Conservation (phyloP, 1,139 yeast genomes). For the Blastobotrys petasosporus region DNA sequence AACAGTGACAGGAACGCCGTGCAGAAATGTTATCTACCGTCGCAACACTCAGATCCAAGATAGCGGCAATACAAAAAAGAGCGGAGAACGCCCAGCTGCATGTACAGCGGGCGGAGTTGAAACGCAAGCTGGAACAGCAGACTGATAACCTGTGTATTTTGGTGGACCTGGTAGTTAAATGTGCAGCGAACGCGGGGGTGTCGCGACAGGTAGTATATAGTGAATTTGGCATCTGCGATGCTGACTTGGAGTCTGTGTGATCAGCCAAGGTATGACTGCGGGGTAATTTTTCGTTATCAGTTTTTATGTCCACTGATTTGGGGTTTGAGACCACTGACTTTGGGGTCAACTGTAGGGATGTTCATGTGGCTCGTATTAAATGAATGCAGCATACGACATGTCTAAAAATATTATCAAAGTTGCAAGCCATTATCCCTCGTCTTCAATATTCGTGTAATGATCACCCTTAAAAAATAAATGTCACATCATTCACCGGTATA, state of each 20-base stretch:
- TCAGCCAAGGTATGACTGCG: no score
- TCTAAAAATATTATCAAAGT: no score
- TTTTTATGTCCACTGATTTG: no score
- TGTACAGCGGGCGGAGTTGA: not conserved
- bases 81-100: not conserved
- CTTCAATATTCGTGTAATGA: no score
- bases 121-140: not conserved
- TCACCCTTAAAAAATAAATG: no score
- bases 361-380: no score
- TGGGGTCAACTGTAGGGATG: no score
- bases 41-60: not conserved
- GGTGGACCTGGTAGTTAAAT: not conserved
- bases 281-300: no score
- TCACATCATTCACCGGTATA: no score
- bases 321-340: no score
- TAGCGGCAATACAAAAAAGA: not conserved
- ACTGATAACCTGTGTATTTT: slow-evolving; percentile 1
- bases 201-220: not conserved
- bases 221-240: slow-evolving; percentile 5
- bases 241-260: slow-evolving; percentile 2
- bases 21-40: not conserved
- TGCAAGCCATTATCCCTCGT: no score
- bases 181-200: not conserved
- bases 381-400: no score
- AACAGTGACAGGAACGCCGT: not conserved